Conservation (phyloP, 2,329 filamentous ascomycete genomes). For the Epichloe aotearoae region DNA sequence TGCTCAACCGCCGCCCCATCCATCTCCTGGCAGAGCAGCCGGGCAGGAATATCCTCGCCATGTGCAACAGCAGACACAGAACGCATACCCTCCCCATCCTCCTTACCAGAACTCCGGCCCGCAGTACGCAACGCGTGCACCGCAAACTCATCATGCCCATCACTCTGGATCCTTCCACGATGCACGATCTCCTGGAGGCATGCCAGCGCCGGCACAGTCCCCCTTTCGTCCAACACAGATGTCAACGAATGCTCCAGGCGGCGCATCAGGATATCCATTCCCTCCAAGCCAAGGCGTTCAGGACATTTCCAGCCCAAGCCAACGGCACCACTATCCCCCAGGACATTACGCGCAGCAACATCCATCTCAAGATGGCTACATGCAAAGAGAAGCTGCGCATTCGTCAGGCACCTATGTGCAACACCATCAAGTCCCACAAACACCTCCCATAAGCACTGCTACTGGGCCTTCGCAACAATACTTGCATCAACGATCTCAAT, state of each 20-base stretch:
- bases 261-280: constrained; percentile 36
- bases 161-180: constrained; percentile 31
- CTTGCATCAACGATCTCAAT: constrained; percentile 40
- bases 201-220: constrained; percentile 22
- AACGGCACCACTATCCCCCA: constrained; percentile 39
- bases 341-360: constrained; percentile 24
- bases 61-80: constrained; percentile 17
- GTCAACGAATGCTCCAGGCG: constrained; percentile 24
- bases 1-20: constrained; percentile 25
- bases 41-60: constrained; percentile 30
- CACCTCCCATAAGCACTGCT: constrained; percentile 34
- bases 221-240: constrained; percentile 37
- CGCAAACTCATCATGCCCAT: constrained; percentile 26
- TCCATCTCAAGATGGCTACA: constrained; percentile 32
- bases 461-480: constrained; percentile 22
- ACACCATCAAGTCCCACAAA: constrained; percentile 31
- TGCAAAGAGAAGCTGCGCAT: constrained; percentile 24
- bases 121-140: constrained; percentile 30
- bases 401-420: constrained; percentile 28
- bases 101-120: constrained; percentile 24
- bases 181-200: constrained; percentile 33
- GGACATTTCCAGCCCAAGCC: constrained; percentile 34
- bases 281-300: constrained; percentile 29
- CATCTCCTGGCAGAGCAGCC: constrained; percentile 33
- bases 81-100: constrained; percentile 24